Conservation (phyloP, 805 yeast species). For the Zygotorulaspora florentina region DNA sequence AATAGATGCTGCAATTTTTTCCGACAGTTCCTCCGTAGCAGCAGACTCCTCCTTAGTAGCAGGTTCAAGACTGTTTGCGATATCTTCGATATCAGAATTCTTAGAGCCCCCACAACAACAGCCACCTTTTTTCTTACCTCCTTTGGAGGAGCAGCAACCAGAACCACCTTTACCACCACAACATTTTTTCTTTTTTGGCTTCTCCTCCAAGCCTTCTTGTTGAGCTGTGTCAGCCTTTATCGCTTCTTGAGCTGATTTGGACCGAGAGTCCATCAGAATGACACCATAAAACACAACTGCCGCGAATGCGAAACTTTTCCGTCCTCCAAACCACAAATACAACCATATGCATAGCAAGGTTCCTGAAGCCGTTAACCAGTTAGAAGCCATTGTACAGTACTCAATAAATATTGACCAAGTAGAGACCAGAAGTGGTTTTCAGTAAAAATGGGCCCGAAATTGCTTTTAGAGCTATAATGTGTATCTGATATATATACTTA, state of each 20-base stretch:
- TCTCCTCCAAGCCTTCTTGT: not conserved
- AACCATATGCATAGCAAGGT: conserved; percentile 6
- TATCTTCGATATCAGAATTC: conserved; percentile 16
- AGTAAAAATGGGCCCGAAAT: too few relatives aligned
- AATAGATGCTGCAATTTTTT: not conserved
- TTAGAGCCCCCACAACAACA: conserved; percentile 36
- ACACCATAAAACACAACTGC: conserved; percentile 27
- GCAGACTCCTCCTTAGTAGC: conserved; percentile 15
- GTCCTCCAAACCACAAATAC: conserved; percentile 35
- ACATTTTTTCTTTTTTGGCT: conserved; percentile 20
- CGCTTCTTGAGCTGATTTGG: conserved; percentile 5
- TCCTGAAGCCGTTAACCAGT: conserved; percentile 3
- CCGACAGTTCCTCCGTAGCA: conserved; percentile 4
- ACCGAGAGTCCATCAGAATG: conserved; percentile 17
- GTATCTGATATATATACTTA: too few relatives aligned
- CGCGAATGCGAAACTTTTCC: conserved; percentile 35
- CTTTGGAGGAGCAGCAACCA: conserved; percentile 20
- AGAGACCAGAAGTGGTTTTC: too few relatives aligned
- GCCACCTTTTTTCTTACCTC: conserved; percentile 11
- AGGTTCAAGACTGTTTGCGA: conserved; percentile 1
- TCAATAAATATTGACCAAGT: not conserved
- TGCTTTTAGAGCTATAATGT: too few relatives aligned
- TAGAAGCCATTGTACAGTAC: conserved; percentile 3
- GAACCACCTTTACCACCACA: conserved; percentile 25
- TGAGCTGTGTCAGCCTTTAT: not conserved